phyloP scores from a whole-genome alignment of 2,329 filamentous ascomycete genomes.

The Ophiocordyceps camponoti-leonardi region DNA sequence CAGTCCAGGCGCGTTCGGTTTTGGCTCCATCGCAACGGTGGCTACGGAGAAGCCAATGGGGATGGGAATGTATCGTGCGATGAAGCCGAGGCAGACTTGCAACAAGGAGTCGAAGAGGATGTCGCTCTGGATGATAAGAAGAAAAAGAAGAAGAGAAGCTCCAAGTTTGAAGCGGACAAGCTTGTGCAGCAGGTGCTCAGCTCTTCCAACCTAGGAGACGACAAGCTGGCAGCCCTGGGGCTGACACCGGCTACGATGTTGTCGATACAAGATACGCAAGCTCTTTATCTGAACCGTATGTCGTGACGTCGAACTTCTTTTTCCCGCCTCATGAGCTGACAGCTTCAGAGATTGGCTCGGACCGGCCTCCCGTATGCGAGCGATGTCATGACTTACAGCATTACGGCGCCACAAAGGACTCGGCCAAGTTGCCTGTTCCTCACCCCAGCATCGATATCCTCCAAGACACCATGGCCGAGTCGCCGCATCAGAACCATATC shows the following conservation, averaged over 20 bases:
- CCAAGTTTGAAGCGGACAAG: constrained; percentile 1
- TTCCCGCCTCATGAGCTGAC: background rate
- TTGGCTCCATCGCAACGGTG: constrained; percentile 18
- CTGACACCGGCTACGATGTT: background rate
- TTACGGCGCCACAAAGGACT: constrained; percentile 42
- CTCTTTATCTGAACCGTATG: background rate
- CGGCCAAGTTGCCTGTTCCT: constrained; percentile 40
- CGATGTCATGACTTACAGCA: constrained; percentile 73
- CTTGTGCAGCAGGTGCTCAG: background rate
- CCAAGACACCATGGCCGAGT: constrained; percentile 70
- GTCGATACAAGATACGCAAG: background rate
- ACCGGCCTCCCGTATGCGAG: constrained; percentile 54
- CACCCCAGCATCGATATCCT: constrained; percentile 73
- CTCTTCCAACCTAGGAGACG: background rate
- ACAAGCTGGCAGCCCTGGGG: background rate
- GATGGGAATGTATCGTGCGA: background rate
- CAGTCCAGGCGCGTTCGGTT: constrained; percentile 30
- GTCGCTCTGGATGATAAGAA: background rate
- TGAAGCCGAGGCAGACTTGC: background rate
- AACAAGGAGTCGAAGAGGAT: background rate
- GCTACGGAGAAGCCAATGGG: background rate
- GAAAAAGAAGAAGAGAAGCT: constrained; percentile 1
- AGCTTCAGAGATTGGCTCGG: background rate
- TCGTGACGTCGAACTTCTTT: background rate
- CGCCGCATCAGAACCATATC: constrained; percentile 79